Conservation (phyloP, 2,329 filamentous ascomycete genomes). For the Macrophomina phaseolina region DNA sequence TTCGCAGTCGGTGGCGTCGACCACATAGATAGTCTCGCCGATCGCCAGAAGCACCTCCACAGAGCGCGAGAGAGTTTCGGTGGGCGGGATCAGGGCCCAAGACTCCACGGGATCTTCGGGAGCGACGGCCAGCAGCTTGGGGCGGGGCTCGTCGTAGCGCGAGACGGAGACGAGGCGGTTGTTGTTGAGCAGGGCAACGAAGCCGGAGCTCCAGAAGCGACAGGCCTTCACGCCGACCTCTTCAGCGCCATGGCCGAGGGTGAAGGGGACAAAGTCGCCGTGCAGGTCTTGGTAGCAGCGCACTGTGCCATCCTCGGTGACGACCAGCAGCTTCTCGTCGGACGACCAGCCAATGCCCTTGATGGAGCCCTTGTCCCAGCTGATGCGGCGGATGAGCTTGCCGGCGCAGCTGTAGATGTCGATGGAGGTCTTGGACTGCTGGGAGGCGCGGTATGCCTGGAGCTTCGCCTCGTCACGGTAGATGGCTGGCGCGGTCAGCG, state of each 20-base stretch:
- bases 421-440: conserved; percentile 79
- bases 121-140: conserved; percentile 76
- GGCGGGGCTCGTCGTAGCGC: conserved; percentile 87
- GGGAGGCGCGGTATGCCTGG: conserved; percentile 74
- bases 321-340: conserved; percentile 87
- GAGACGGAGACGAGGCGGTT: conserved; percentile 87
- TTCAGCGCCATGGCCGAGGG: conserved; percentile 86
- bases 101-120: conserved; percentile 82
- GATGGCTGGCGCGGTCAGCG: conserved; percentile 59
- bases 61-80: conserved; percentile 85
- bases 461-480: conserved; percentile 89
- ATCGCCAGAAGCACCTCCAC: conserved; percentile 92
- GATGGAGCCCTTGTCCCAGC: conserved; percentile 88
- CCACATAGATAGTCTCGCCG: conserved; percentile 79
- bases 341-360: conserved; percentile 95
- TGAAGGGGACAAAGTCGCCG: conserved; percentile 93
- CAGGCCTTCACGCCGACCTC: conserved; percentile 87
- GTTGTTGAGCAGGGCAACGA: conserved; percentile 89
- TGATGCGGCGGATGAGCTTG: conserved; percentile 81
- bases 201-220: conserved; percentile 88
- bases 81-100: conserved; percentile 88
- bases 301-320: conserved; percentile 88
- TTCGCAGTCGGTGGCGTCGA: conserved; percentile 88
- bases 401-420: conserved; percentile 94
- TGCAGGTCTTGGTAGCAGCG: conserved; percentile 91